These are phyloP conservation scores for Huiozyma sinensis DNA, from an alignment of 805 yeast species.

Conservation along the genomic window DNA sequence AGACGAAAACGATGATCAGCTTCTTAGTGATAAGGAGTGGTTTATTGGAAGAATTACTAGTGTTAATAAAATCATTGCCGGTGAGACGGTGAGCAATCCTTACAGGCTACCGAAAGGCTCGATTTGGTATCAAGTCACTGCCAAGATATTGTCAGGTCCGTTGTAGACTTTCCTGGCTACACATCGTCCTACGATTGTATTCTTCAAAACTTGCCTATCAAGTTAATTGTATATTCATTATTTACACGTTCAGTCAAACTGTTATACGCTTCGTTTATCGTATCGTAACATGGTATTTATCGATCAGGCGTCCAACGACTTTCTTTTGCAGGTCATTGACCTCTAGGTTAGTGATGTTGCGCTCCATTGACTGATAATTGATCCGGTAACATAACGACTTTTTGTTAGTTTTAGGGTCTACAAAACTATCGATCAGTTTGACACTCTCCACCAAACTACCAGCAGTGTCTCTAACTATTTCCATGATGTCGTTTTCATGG, in stretches of 20 bases:
- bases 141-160: conserved; percentile 19
- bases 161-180: too few relatives aligned
- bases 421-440: conserved; percentile 65
- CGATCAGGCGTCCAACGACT: conserved; percentile 48
- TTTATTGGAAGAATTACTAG: conserved; percentile 57
- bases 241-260: background rate
- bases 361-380: conserved; percentile 91
- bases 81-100: conserved; percentile 44
- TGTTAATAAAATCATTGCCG: conserved; percentile 47
- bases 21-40: conserved; percentile 53
- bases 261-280: conserved; percentile 23
- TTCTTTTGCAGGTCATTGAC: conserved; percentile 60
- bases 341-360: conserved; percentile 78
- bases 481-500: conserved; percentile 91
- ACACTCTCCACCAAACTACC: conserved; percentile 89
- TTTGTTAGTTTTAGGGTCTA: conserved; percentile 70
- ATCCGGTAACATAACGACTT: conserved; percentile 81
- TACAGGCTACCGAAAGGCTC: conserved; percentile 52
- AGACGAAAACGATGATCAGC: conserved; percentile 6
- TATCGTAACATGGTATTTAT: conserved; percentile 46
- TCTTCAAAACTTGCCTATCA: too few relatives aligned
- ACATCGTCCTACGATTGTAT: too few relatives aligned
- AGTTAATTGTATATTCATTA: background rate
- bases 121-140: conserved; percentile 55
- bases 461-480: conserved; percentile 71